Evolutionary conservation across 768 basidiomycete genomes (phyloP), one percentile per base, ranked within the genome.

Genomic region (Lentinula guzmanii): DNA sequence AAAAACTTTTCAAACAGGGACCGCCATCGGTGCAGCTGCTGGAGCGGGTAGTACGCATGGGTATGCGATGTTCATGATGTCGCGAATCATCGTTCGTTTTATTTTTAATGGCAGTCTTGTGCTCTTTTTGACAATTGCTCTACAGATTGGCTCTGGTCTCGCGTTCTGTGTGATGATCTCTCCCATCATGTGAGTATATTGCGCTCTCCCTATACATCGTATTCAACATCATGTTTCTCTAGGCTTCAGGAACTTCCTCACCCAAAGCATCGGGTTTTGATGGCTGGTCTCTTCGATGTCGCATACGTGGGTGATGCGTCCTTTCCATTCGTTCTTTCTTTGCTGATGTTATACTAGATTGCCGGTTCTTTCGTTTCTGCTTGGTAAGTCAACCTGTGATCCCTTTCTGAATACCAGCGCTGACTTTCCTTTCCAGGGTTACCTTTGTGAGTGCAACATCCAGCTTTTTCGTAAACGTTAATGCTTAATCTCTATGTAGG

Each of bases 61-160:
- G 35, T 61, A 61, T 37, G 60, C 60, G 15, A 61, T 52, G 60
- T 61, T 61, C 52, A 53, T 61, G 48, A 37, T 61, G n/a, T 61
- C 60, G 10, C 60, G 60, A 21, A 61, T 61, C 37, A 61, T 61
- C 16, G 60, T 61, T 18, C 31, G 34, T 39, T 10, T 21, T 51
- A 2, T 53, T 28, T 35, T 42, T 4, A 37, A 4, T 18, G 15
- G 15, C 15, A 9, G 21, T 24, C 3, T 21, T 1, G 21, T 37
- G 42, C 16, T 43, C 46, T n/a, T 24, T 18, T 48, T 48, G 46
- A 16, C 24, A 16, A 15, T 15, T 41, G 2, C 15, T 33, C 10
- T 3, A 9, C 31, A 61, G 60, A 61, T 61, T 45, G 60, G 60
- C 16, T 51, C 60, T 24, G 60, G 60, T 4, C 46, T 28, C n/a